Evolutionary conservation across 2,329 filamentous ascomycete genomes (phyloP).

Genomic region (Penicillium aurantiogriseum): DNA sequence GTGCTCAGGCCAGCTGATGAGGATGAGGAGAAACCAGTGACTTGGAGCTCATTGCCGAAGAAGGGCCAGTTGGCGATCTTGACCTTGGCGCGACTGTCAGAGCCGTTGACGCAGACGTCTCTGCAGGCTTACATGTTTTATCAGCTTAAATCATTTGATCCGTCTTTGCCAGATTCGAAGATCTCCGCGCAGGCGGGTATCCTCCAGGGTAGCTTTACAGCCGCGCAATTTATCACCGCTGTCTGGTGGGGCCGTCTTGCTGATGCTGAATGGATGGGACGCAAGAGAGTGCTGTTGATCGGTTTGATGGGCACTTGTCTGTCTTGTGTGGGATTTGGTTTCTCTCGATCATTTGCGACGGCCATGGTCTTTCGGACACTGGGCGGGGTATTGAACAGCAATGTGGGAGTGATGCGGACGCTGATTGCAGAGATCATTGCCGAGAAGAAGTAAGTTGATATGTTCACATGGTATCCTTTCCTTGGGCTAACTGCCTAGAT

Average conservation of each 20-base stretch:
- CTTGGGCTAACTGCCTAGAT: slow-evolving; percentile 27
- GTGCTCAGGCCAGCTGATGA: slow-evolving; percentile 4
- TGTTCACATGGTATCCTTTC: neutral
- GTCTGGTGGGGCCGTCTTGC: slow-evolving; percentile 76
- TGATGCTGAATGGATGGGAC: slow-evolving; percentile 63
- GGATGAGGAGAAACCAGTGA: slow-evolving; percentile 49
- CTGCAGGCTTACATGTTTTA: slow-evolving; percentile 82
- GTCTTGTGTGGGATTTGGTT: slow-evolving; percentile 67
- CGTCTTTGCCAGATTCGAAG: slow-evolving; percentile 55
- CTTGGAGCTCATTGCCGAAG: slow-evolving; percentile 71
- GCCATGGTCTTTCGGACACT: slow-evolving; percentile 66
- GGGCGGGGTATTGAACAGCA: slow-evolving; percentile 69
- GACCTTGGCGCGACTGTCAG: slow-evolving; percentile 73
- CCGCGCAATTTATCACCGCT: slow-evolving; percentile 77
- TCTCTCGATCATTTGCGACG: slow-evolving; percentile 60
- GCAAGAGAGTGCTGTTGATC: slow-evolving; percentile 75
- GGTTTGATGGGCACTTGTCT: slow-evolving; percentile 69
- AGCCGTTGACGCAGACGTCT: slow-evolving; percentile 78
- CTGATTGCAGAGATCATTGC: slow-evolving; percentile 71
- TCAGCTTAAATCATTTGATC: slow-evolving; percentile 77
- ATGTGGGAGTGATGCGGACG: slow-evolving; percentile 71
- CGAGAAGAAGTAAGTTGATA: slow-evolving; percentile 59
- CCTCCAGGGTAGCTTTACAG: slow-evolving; percentile 75
- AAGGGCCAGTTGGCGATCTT: slow-evolving; percentile 77
- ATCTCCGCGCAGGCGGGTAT: slow-evolving; percentile 77